Evolutionary conservation across 2,329 filamentous ascomycete genomes (phyloP).

Genomic region (Fusarium marasasianum): DNA sequence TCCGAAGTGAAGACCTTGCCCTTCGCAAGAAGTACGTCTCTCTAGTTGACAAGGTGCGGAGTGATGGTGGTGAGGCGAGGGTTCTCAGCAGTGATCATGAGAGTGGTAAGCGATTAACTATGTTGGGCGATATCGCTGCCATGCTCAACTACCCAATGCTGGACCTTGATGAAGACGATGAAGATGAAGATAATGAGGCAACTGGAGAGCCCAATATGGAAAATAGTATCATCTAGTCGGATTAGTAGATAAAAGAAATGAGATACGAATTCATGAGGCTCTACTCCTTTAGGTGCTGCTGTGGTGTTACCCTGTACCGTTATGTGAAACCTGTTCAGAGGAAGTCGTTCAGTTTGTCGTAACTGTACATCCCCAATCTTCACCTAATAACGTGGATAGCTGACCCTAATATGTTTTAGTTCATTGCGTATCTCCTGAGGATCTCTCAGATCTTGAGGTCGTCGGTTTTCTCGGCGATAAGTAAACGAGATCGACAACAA

Average conservation of each 20-base stretch:
- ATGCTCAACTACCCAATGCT: slow-evolving; percentile 88
- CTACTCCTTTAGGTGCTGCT: neutral
- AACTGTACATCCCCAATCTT: neutral
- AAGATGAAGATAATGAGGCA: slow-evolving; percentile 50
- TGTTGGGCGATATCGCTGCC: slow-evolving; percentile 86
- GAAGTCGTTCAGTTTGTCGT: neutral
- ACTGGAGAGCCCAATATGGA: slow-evolving; percentile 28
- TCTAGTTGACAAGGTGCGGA: slow-evolving; percentile 88
- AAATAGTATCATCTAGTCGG: slow-evolving; percentile 47
- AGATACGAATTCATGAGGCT: slow-evolving; percentile 7
- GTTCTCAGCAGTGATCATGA: slow-evolving; percentile 95
- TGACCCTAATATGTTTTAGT: no score
- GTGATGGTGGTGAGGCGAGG: slow-evolving; percentile 85
- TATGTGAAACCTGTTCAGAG: no score
- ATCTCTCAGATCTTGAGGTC: neutral
- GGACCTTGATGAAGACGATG: slow-evolving; percentile 79
- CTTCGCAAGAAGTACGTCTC: slow-evolving; percentile 83
- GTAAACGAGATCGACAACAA: neutral
- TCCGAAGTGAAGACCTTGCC: slow-evolving; percentile 81
- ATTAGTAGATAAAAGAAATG: slow-evolving; percentile 7
- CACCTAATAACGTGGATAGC: no score
- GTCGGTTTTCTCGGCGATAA: neutral
- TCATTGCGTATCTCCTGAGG: neutral
- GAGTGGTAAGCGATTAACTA: slow-evolving; percentile 86
- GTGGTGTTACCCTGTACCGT: slow-evolving; percentile 4